Base-by-base conservation (phyloP, 345 rosid species). In the Tarenaya hassleriana region DNA sequence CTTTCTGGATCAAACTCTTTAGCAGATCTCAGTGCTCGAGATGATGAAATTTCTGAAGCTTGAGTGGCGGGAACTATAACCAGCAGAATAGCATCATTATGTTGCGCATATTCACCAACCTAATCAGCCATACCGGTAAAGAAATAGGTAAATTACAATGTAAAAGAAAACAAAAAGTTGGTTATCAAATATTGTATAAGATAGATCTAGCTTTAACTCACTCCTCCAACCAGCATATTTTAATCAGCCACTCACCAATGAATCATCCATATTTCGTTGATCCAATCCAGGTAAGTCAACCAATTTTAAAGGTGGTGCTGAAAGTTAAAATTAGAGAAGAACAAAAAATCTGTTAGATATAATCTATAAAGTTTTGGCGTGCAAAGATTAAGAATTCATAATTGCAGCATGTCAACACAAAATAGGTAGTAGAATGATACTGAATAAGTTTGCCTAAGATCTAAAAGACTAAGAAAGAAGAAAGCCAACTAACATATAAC, bases 221-320 rank as follows among this genome's bases (percentile, higher is more conserved):
- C n/a, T n/a, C n/a, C n/a, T n/a, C n/a, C n/a, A n/a, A n/a, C n/a
- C n/a, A n/a, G n/a, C n/a, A n/a, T n/a, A 24, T 24, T 24, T 24
- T 24, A 24, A 24, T 58, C 8, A 52, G 50, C 38, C 34, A 43
- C 96, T 77, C 61, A 92, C 99, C 95, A 82, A 48, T 27, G 94
- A 68, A 52, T 83, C 97, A 47, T 83, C 95, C 75, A 88, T 74
- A 61, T 80, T 77, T 63, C 95, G 78, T 79, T 88, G 99, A 72
- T 92, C 99, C 73, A 89, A 69, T 73, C 99, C 99, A 38, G 99
- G 99, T 68, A 92, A 77, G 71, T 92, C 99, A 50, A 82, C 61
- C 80, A 92, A 71, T 75, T 92, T 92, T 61, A 92, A 58, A 11
- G 99, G 84, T 27, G 99, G 98, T 58, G 98, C 98, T 92, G 86